phyloP scores from a whole-genome alignment of 148 eudicot genomes.

The Nyssa sinensis region DNA sequence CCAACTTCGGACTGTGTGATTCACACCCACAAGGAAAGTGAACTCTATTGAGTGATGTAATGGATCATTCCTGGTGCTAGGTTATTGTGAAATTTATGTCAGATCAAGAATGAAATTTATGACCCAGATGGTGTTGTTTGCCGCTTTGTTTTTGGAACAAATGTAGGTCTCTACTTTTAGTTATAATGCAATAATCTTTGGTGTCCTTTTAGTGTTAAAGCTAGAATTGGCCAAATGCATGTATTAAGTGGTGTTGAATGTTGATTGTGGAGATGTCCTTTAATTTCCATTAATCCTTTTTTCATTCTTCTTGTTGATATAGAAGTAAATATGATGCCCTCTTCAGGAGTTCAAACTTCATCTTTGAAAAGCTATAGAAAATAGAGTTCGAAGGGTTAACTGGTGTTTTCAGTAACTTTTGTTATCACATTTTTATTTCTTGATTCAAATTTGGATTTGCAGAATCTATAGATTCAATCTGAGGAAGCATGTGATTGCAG shows the following conservation, averaged over 20 bases:
- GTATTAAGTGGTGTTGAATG: not conserved
- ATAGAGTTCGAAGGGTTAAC: too few relatives aligned
- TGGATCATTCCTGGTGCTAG: not conserved
- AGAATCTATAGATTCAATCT: too few relatives aligned
- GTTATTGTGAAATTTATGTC: not conserved
- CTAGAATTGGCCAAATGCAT: not conserved
- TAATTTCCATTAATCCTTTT: too few relatives aligned
- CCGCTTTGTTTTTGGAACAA: too few relatives aligned
- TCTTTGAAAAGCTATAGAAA: too few relatives aligned
- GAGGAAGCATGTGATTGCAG: too few relatives aligned
- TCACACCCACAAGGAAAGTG: conserved; percentile 77
- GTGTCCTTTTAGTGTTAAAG: not conserved
- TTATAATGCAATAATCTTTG: not conserved
- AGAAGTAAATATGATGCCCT: too few relatives aligned
- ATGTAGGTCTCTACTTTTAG: not conserved
- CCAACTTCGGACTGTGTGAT: conserved; percentile 67
- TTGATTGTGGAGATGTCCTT: not conserved
- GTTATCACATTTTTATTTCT: too few relatives aligned
- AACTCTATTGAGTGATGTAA: conserved; percentile 38
- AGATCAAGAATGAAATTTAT: not conserved
- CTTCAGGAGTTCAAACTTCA: too few relatives aligned
- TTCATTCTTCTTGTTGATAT: too few relatives aligned
- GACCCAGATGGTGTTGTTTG: not conserved
- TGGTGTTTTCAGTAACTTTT: too few relatives aligned
- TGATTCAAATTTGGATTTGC: too few relatives aligned